A percentile compares a stretch with the other conserved stretches of the same genome.
Conservation (phyloP, 2,329 filamentous ascomycete species). For the Aspergillus sp. region DNA sequence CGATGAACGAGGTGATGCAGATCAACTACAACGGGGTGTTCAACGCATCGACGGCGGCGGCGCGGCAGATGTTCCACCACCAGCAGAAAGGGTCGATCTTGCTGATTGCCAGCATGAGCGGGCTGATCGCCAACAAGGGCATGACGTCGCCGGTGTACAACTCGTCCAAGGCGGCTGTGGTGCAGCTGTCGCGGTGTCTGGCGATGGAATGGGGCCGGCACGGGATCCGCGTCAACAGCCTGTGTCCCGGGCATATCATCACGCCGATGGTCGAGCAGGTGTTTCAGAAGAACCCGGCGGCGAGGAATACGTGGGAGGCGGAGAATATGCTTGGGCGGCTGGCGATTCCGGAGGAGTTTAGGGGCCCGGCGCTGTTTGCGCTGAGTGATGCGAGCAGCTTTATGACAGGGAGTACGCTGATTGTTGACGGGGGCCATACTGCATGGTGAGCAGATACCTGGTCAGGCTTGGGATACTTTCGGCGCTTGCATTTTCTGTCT, state of each 20-base stretch:
- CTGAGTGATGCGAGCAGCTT: slow-evolving; percentile 59
- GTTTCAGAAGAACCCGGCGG: slow-evolving; percentile 65
- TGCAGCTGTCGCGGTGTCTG: slow-evolving; percentile 42
- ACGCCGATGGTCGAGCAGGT: slow-evolving; percentile 72
- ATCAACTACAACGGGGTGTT: slow-evolving; percentile 45
- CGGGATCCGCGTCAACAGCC: slow-evolving; percentile 45
- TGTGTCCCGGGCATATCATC: slow-evolving; percentile 47
- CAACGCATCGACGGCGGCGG: slow-evolving; percentile 39
- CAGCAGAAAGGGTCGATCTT: slow-evolving; percentile 42
- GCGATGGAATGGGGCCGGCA: slow-evolving; percentile 45
- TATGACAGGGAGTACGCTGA: slow-evolving; percentile 60
- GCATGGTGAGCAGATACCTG: slow-evolving; percentile 32
- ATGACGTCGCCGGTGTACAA: slow-evolving; percentile 40
- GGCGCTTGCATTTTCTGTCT: too few relatives aligned
- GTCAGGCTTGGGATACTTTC: too few relatives aligned
- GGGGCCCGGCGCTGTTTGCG: slow-evolving; percentile 58
- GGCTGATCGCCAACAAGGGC: slow-evolving; percentile 41
- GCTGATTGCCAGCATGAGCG: slow-evolving; percentile 44
- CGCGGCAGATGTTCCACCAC: slow-evolving; percentile 40
- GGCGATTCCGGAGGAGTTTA: slow-evolving; percentile 49
- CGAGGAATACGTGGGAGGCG: slow-evolving; percentile 32
- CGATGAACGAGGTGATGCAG: slow-evolving; percentile 35
- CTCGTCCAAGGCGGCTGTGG: slow-evolving; percentile 45
- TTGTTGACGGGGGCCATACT: slow-evolving; percentile 62
- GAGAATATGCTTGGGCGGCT: slow-evolving; percentile 46